These are phyloP conservation scores for Diplocarpon mali DNA, from an alignment of 2,329 filamentous ascomycete species.

Conservation along the genomic window DNA sequence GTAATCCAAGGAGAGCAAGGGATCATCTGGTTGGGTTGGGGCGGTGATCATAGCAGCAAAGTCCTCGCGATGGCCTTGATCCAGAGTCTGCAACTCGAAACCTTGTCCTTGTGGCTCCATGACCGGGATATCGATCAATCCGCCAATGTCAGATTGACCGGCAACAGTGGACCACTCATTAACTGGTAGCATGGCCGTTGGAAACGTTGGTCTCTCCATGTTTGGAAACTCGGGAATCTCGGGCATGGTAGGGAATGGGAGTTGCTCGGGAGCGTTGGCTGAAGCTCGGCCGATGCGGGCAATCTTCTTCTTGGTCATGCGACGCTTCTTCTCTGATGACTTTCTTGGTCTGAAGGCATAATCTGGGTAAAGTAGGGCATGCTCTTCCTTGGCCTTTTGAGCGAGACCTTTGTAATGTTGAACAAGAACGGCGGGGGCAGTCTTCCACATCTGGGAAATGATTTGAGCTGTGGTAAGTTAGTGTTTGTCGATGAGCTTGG, in stretches of 20 bases:
- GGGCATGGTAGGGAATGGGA: too few relatives aligned
- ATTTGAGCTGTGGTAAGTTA: neutral
- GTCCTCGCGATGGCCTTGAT: too few relatives aligned
- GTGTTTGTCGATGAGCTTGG: neutral
- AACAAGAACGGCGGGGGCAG: neutral
- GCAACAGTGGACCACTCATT: neutral
- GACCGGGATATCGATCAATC: too few relatives aligned
- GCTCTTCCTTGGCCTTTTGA: neutral
- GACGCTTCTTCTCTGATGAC: slow-evolving; percentile 1
- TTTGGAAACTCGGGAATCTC: too few relatives aligned
- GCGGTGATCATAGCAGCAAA: too few relatives aligned
- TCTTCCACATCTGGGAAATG: neutral
- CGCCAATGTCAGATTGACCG: too few relatives aligned
- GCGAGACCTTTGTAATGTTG: neutral
- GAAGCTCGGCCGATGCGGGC: neutral
- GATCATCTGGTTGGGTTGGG: too few relatives aligned
- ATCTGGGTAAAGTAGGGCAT: neutral
- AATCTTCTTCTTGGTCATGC: neutral
- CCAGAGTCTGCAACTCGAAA: too few relatives aligned
- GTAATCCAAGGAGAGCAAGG: too few relatives aligned
- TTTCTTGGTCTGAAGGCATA: neutral
- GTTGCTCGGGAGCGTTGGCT: neutral
- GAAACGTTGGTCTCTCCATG: too few relatives aligned
- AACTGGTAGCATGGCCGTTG: neutral
- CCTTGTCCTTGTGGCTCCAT: too few relatives aligned